Conservation (phyloP, 1,139 yeast species). For the Debaryomycetaceae sp. region DNA sequence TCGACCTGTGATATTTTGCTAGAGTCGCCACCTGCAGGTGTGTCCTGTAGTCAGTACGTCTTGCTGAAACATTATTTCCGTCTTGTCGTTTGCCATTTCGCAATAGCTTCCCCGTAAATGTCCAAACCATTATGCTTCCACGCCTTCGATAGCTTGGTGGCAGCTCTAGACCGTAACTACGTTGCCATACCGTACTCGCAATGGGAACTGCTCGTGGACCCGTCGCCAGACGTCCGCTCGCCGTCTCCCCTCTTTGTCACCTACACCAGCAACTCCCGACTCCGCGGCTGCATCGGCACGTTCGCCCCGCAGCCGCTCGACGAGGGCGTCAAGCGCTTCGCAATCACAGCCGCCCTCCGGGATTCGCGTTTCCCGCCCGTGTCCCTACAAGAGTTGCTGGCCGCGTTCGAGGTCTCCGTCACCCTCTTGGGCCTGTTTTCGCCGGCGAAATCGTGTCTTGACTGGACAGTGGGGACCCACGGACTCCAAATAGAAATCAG, state of each 20-base stretch:
- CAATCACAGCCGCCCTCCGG: conserved; percentile 58
- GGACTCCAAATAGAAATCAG: conserved; percentile 59
- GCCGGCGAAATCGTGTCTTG: conserved; percentile 35
- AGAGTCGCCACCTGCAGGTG: too few relatives aligned
- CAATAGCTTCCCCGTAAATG: too few relatives aligned
- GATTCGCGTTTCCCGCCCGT: conserved; percentile 75
- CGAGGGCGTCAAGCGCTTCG: conserved; percentile 49
- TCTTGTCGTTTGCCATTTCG: too few relatives aligned
- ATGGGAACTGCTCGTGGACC: conserved; percentile 10
- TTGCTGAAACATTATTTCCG: too few relatives aligned
- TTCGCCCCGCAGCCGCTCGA: conserved; percentile 40
- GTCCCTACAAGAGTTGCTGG: conserved; percentile 37
- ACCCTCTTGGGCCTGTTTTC: conserved; percentile 59
- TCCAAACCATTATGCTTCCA: conserved; percentile 25
- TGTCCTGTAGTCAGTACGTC: too few relatives aligned
- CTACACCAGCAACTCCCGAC: conserved; percentile 52
- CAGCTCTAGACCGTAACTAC: too few relatives aligned
- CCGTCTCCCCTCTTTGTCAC: conserved; percentile 66
- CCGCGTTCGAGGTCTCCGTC: conserved; percentile 34
- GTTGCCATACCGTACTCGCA: conserved; percentile 5
- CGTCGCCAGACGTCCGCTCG: conserved; percentile 31
- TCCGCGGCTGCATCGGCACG: conserved; percentile 94
- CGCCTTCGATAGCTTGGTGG: conserved; percentile 27
- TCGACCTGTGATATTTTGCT: too few relatives aligned
- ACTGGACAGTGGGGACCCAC: conserved; percentile 77